Percentiles rank a stretch among this genome's conserved stretches.
These are phyloP conservation scores for Lepidium didymum DNA, from an alignment of 345 rosid species.

Conservation along the genomic window DNA sequence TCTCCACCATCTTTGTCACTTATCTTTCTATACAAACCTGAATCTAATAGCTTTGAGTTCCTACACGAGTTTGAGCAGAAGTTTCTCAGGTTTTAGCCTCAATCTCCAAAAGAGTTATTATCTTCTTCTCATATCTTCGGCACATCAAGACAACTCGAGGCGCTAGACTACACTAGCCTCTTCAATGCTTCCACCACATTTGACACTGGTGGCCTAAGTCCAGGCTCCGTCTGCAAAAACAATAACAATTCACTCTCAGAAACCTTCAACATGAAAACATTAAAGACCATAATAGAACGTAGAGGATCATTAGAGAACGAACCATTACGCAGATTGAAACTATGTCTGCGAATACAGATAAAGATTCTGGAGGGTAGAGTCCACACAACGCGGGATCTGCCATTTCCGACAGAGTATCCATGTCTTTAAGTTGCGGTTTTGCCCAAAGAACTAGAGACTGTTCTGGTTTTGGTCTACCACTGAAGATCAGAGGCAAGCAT, in stretches of 20 bases:
- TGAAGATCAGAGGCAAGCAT: slow-evolving; percentile 14
- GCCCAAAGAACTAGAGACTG: slow-evolving; percentile 86
- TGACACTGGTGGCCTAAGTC: slow-evolving; percentile 74
- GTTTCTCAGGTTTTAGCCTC: slow-evolving; percentile 12
- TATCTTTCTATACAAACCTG: slow-evolving; percentile 29
- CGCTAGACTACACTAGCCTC: slow-evolving; percentile 44
- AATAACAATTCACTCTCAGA: not conserved
- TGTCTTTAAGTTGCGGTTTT: slow-evolving; percentile 62
- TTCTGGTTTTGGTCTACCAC: slow-evolving; percentile 62
- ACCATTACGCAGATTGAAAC: slow-evolving; percentile 89
- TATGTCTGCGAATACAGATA: slow-evolving; percentile 69
- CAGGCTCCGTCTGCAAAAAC: slow-evolving; percentile 56
- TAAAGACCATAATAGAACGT: not conserved
- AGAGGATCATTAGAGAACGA: not conserved
- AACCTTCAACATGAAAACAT: not conserved
- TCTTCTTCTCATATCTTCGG: not conserved
- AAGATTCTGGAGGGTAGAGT: slow-evolving; percentile 72
- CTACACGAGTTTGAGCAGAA: slow-evolving; percentile 15
- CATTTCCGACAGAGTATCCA: slow-evolving; percentile 56
- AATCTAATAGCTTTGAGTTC: slow-evolving; percentile 18
- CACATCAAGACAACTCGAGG: not conserved
- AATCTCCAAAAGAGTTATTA: slow-evolving; percentile 13
- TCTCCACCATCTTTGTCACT: slow-evolving; percentile 8
- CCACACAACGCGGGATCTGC: slow-evolving; percentile 92
- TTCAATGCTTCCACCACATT: slow-evolving; percentile 82